Conservation (phyloP, 306 rosid genomes). For the Rosa lucieae region DNA sequence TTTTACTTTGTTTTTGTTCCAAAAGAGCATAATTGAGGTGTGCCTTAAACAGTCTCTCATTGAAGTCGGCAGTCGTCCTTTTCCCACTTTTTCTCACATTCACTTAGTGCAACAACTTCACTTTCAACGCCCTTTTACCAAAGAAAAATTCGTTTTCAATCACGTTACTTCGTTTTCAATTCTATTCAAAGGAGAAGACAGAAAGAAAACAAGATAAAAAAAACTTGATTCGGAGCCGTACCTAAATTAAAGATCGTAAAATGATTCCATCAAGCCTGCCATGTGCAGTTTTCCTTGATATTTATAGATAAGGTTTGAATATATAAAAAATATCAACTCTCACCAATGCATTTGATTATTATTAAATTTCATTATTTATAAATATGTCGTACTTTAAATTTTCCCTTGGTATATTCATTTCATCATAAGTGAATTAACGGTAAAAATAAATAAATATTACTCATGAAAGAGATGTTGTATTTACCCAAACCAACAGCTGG, state of each 20-base stretch:
- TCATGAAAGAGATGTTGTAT: neutral
- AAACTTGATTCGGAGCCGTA: no score
- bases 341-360: no score
- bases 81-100: neutral
- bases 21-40: neutral
- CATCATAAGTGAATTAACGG: neutral
- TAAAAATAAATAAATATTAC: neutral
- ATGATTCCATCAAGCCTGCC: no score
- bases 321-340: no score
- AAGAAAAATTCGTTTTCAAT: neutral
- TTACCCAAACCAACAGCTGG: neutral
- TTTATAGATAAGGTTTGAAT: no score
- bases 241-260: no score
- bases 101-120: neutral
- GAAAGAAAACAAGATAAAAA: neutral
- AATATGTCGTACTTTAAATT: no score
- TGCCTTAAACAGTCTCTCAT: neutral
- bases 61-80: slow-evolving; percentile 19
- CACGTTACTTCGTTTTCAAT: neutral
- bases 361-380: no score
- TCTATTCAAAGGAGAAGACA: neutral
- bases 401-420: no score
- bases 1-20: neutral
- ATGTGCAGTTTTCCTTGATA: no score
- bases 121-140: neutral